These are phyloP conservation scores for Alternaria arbusti DNA, from an alignment of 2,329 filamentous ascomycete genomes.

Conservation along the genomic window DNA sequence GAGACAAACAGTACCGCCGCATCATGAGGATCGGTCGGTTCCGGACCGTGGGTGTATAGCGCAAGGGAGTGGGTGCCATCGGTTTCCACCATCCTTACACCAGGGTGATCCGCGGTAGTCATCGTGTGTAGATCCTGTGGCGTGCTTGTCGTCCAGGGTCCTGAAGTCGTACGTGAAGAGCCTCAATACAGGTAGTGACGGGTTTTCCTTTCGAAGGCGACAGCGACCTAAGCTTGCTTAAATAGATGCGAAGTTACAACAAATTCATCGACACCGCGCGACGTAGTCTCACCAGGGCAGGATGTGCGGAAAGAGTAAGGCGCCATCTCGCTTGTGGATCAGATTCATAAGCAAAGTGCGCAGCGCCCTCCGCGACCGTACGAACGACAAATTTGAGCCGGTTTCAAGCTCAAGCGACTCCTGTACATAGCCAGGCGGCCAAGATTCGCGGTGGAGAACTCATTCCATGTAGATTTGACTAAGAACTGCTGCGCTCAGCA, in stretches of 20 bases:
- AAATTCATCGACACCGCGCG: neutral
- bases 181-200: neutral
- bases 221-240: neutral
- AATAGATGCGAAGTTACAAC: neutral
- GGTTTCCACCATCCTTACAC: neutral
- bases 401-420: neutral
- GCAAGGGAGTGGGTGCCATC: neutral
- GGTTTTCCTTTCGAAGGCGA: neutral
- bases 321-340: neutral
- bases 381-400: neutral
- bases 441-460: neutral
- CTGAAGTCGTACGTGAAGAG: neutral
- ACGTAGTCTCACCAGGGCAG: neutral
- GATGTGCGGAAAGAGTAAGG: neutral
- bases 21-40: slow-evolving; percentile 6
- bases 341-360: neutral
- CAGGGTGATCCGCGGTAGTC: neutral
- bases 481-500: neutral
- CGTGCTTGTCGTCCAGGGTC: neutral
- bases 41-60: neutral
- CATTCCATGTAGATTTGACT: neutral
- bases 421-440: neutral
- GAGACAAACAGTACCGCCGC: slow-evolving; percentile 15
- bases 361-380: neutral
- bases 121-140: neutral